phyloP scores from a whole-genome alignment of 1,284 basidiomycete species.

The Sanghuangporus baumii region DNA sequence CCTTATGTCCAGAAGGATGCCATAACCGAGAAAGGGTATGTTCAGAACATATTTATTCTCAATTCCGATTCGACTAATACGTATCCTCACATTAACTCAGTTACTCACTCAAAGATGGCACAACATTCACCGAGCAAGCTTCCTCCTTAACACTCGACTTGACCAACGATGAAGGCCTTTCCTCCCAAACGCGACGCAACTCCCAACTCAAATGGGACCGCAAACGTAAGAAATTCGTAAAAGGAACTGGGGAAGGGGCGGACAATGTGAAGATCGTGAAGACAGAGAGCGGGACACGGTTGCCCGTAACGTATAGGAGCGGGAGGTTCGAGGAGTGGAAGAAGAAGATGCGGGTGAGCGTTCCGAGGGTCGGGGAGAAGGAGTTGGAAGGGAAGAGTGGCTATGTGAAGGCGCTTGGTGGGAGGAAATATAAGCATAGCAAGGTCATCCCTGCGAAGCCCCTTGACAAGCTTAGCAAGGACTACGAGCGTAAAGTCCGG shows the following conservation, averaged over 20 bases:
- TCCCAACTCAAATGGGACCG: constrained; percentile 82
- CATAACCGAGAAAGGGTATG: constrained; percentile 82
- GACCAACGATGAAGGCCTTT: constrained; percentile 69
- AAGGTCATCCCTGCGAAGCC: constrained; percentile 59
- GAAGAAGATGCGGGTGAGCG: constrained; percentile 59
- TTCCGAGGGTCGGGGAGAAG: constrained; percentile 80
- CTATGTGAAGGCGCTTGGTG: constrained; percentile 32
- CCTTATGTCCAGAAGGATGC: constrained; percentile 86
- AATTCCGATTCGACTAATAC: background rate
- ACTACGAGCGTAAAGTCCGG: constrained; percentile 68
- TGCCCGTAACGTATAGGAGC: constrained; percentile 92
- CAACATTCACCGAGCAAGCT: constrained; percentile 84
- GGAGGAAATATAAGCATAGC: constrained; percentile 64
- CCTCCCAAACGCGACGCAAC: constrained; percentile 61
- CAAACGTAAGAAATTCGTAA: constrained; percentile 94
- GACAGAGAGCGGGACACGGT: constrained; percentile 86
- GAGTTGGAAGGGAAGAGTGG: constrained; percentile 43
- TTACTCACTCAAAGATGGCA: constrained; percentile 82
- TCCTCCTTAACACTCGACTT: constrained; percentile 80
- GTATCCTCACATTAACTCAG: constrained; percentile 33
- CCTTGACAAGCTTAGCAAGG: constrained; percentile 58
- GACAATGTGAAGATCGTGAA: constrained; percentile 95
- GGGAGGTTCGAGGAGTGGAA: constrained; percentile 97
- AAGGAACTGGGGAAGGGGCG: constrained; percentile 78
- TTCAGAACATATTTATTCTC: constrained; percentile 8